phyloP scores from a whole-genome alignment of 805 yeast species.

The Pichia exigua region DNA sequence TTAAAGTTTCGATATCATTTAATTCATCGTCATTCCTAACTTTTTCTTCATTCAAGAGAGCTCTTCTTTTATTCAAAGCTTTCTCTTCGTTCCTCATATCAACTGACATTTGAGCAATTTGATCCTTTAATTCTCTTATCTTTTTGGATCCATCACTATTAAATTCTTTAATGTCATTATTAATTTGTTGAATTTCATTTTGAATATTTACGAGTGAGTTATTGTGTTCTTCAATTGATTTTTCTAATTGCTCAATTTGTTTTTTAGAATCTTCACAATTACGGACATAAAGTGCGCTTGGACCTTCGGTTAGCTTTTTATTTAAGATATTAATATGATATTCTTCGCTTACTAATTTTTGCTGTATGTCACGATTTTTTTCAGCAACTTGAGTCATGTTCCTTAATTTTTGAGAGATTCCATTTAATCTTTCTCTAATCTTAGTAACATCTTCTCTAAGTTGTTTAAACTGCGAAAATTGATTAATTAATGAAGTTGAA shows the following conservation, averaged over 20 bases:
- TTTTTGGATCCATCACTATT: conserved; percentile 73
- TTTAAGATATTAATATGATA: conserved; percentile 54
- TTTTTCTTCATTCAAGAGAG: conserved; percentile 52
- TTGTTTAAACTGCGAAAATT: conserved; percentile 50
- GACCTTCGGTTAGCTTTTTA: conserved; percentile 47
- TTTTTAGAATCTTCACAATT: conserved; percentile 21
- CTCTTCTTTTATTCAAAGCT: conserved; percentile 39
- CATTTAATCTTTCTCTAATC: conserved; percentile 33
- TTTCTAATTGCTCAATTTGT: conserved; percentile 33
- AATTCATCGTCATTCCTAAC: conserved; percentile 63
- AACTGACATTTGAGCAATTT: conserved; percentile 35
- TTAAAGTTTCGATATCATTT: conserved; percentile 43
- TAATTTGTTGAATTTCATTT: conserved; percentile 45
- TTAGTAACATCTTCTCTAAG: conserved; percentile 36
- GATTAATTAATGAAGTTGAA: conserved; percentile 49
- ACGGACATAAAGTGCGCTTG: conserved; percentile 46
- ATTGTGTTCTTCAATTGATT: conserved; percentile 39
- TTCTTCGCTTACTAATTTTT: conserved; percentile 45
- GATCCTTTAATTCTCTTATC: conserved; percentile 53
- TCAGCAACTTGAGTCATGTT: conserved; percentile 37
- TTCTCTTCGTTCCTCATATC: conserved; percentile 32
- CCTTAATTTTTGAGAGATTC: conserved; percentile 33
- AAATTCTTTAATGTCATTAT: conserved; percentile 77
- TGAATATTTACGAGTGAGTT: conserved; percentile 32
- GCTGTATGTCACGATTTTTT: conserved; percentile 49